Percentiles rank a stretch among this genome's conserved stretches.
These are phyloP conservation scores for Fusarium chaquense DNA, from an alignment of 2,329 filamentous ascomycete species.

Conservation along the genomic window DNA sequence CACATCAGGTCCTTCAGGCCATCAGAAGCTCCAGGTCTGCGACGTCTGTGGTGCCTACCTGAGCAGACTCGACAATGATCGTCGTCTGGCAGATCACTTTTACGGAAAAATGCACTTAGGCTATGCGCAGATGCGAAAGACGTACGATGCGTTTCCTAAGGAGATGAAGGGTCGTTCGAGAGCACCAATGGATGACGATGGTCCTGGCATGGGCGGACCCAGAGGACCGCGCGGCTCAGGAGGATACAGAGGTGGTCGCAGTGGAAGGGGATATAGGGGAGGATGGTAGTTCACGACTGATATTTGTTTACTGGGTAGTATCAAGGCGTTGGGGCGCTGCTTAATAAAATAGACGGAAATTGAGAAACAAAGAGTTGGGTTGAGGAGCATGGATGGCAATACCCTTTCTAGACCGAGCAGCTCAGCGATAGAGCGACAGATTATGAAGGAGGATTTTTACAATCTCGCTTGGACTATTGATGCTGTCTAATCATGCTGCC, in stretches of 20 bases:
- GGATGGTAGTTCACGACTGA: slow-evolving; percentile 54
- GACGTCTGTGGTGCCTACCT: slow-evolving; percentile 98
- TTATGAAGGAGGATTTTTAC: slow-evolving; percentile 19
- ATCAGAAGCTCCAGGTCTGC: slow-evolving; percentile 98
- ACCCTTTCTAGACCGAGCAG: slow-evolving; percentile 41
- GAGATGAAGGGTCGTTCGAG: slow-evolving; percentile 81
- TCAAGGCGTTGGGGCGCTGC: slow-evolving; percentile 43
- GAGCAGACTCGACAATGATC: slow-evolving; percentile 91
- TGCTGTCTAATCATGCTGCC: slow-evolving; percentile 42
- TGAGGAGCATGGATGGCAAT: slow-evolving; percentile 37
- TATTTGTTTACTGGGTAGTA: slow-evolving; percentile 14
- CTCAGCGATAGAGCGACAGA: slow-evolving; percentile 13
- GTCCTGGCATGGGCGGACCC: slow-evolving; percentile 60
- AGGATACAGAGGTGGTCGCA: slow-evolving; percentile 64
- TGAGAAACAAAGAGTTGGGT: slow-evolving; percentile 13
- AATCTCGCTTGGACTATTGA: slow-evolving; percentile 41
- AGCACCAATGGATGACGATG: slow-evolving; percentile 66
- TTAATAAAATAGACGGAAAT: slow-evolving; percentile 34
- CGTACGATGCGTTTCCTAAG: slow-evolving; percentile 85
- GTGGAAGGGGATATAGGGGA: slow-evolving; percentile 64
- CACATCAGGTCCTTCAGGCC: slow-evolving; percentile 90
- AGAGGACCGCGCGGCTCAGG: slow-evolving; percentile 67
- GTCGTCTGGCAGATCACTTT: slow-evolving; percentile 94
- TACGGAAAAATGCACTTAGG: slow-evolving; percentile 99
- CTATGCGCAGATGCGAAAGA: slow-evolving; percentile 98